Evolutionary conservation across 139 green algal species (phyloP), one percentile per base, ranked within the genome.

Genomic region (Chlorella sp.): DNA sequence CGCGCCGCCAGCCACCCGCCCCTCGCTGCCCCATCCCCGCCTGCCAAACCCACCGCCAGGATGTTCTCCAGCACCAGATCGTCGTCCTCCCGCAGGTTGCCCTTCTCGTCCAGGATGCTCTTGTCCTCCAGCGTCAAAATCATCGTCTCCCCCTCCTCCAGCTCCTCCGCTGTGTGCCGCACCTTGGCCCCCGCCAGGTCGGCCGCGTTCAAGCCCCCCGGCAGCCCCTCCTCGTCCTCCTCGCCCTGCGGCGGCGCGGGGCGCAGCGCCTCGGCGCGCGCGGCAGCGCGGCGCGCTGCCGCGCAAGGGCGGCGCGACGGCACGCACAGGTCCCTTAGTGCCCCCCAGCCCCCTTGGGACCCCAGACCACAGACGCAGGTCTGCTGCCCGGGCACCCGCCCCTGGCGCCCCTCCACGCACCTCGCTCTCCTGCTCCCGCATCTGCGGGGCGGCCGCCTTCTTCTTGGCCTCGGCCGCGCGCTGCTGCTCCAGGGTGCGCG

Each of bases 61-160:
- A 95, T 87, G 79, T 98, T 93, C 71, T 96, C 92, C 73, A 98
- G 83, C 81, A 93, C 91, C 38, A 81, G 6, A 27, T 82, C 80
- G 62, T 91, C 91, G 6, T 86, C 88, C 27, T 94, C 85, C 25
- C 84, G 65, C 33, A 93, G 65, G 27, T 85, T 76, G 2, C 90
- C 92, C 38, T 83, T 79, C 23, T 94, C 89, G 58, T 95, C 91
- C 55, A 97, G 78, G 40, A 97, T 88, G 66, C 73, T 67, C 65
- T 77, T 69, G 85, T 97, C 93, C 48, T 91, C 90, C 48, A 97
- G 85, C 29, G 93, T 97, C 41, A 97, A 79, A 40, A 97, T 90
- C 76, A 95, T 77, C 21, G 87, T 90, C 77, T 94, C 87, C 0
- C 90, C 92, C 65, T 89, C 90, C 8, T 50, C 67, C 63, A 97